Percentiles rank a stretch among this genome's conserved stretches.
Evolutionary conservation across 2,329 filamentous ascomycete species (phyloP).

Genomic region (Cadophora sp.): DNA sequence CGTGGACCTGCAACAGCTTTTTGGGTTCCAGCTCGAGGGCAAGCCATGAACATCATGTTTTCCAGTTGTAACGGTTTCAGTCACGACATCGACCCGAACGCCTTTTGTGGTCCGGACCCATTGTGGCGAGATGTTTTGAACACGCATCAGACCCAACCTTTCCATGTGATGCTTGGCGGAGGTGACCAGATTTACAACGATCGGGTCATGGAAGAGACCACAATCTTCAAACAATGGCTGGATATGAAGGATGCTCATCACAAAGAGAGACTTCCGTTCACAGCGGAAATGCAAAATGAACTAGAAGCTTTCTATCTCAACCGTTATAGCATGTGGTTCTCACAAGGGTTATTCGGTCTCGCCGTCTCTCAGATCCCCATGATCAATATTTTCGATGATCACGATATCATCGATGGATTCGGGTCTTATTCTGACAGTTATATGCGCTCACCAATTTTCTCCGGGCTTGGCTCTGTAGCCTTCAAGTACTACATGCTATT

Average conservation of each 20-base stretch:
- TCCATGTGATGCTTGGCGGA: slow-evolving; percentile 98
- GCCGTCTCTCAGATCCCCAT: slow-evolving; percentile 95
- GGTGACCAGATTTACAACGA: slow-evolving; percentile 99
- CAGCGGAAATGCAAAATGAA: slow-evolving; percentile 82
- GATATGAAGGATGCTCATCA: slow-evolving; percentile 78
- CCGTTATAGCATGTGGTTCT: slow-evolving; percentile 94
- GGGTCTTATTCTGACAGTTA: slow-evolving; percentile 92
- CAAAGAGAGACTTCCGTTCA: slow-evolving; percentile 82
- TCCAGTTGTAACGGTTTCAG: slow-evolving; percentile 98
- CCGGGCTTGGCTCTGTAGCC: slow-evolving; percentile 85
- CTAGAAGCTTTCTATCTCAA: slow-evolving; percentile 88
- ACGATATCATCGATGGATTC: slow-evolving; percentile 90
- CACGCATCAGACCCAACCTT: slow-evolving; percentile 86
- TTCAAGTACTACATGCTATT: slow-evolving; percentile 99
- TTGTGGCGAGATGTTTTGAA: slow-evolving; percentile 97
- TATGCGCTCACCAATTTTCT: slow-evolving; percentile 90
- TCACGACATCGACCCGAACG: slow-evolving; percentile 75
- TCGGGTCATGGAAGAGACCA: slow-evolving; percentile 75
- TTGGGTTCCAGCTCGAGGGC: slow-evolving; percentile 85
- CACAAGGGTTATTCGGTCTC: slow-evolving; percentile 90
- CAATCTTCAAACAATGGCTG: slow-evolving; percentile 83
- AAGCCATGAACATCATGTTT: slow-evolving; percentile 99
- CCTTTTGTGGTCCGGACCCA: slow-evolving; percentile 90
- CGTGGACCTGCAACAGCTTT: slow-evolving; percentile 86
- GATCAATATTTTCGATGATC: slow-evolving; percentile 98